phyloP scores from a whole-genome alignment of 306 rosid genomes.

The Erythrophleum fordii region DNA sequence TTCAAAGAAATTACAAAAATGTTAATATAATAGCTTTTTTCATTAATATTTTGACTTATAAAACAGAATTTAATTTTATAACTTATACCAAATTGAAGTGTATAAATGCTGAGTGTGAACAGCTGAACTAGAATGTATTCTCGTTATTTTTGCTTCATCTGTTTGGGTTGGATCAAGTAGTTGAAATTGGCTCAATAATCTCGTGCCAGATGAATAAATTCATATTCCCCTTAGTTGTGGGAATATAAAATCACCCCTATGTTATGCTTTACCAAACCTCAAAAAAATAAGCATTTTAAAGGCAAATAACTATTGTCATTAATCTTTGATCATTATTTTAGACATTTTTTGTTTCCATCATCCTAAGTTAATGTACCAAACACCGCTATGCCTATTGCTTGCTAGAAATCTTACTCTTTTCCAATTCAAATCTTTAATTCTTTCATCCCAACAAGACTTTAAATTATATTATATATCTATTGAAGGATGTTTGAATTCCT shows the following conservation, averaged over 20 bases:
- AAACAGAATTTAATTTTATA: not conserved
- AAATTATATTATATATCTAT: constrained; percentile 1
- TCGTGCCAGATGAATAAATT: constrained; percentile 8
- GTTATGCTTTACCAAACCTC: constrained; percentile 3
- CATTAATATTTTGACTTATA: not conserved
- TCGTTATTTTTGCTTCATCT: constrained; percentile 21
- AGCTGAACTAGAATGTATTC: constrained; percentile 6
- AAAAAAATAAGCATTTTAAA: not conserved
- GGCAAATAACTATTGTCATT: not conserved
- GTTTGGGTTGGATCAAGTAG: not conserved
- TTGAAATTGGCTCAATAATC: constrained; percentile 6
- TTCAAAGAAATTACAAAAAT: constrained; percentile 5
- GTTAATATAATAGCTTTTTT: not conserved
- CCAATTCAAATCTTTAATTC: constrained; percentile 4
- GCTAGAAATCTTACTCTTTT: constrained; percentile 3
- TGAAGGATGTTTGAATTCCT: constrained; percentile 6
- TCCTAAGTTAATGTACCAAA: not conserved
- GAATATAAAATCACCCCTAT: constrained; percentile 17
- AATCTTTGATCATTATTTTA: not conserved
- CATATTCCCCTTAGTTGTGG: not conserved
- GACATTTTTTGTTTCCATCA: not conserved
- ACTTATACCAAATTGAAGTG: not conserved
- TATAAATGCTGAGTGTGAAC: constrained; percentile 21
- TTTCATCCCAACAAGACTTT: constrained; percentile 5
- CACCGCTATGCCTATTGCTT: constrained; percentile 13